Conservation (phyloP, 106 monocot species). For the Dendrobium officinale region DNA sequence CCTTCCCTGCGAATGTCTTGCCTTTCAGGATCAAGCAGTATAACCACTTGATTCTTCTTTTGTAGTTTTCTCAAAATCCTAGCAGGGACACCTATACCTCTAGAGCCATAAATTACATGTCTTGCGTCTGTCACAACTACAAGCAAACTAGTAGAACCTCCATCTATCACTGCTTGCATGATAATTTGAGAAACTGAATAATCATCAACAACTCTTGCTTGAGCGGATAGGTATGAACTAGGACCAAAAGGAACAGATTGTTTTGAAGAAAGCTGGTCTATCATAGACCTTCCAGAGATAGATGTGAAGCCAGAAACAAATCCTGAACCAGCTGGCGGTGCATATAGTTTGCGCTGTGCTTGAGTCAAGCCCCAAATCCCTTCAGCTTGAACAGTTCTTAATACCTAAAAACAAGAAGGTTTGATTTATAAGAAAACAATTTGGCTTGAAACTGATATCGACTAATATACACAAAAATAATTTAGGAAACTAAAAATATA, state of each 20-base stretch:
- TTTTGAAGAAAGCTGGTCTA: conserved; percentile 55
- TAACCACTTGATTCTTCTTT: conserved; percentile 89
- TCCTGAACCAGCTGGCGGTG: conserved; percentile 89
- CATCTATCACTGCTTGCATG: conserved; percentile 51
- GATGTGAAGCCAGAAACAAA: conserved; percentile 85
- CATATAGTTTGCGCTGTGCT: conserved; percentile 68
- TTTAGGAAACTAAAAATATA: neutral
- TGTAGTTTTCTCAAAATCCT: conserved; percentile 77
- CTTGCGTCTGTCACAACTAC: conserved; percentile 86
- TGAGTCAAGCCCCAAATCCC: conserved; percentile 77
- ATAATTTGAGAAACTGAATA: conserved; percentile 83
- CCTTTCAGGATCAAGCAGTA: conserved; percentile 91
- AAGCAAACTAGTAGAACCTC: conserved; percentile 67
- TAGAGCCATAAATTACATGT: conserved; percentile 93
- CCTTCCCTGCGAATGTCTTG: conserved; percentile 91
- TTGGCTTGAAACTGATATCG: neutral
- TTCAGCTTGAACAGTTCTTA: conserved; percentile 90
- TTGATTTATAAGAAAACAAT: neutral
- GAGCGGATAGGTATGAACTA: conserved; percentile 71
- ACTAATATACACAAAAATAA: neutral
- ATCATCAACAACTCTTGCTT: conserved; percentile 89
- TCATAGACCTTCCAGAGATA: conserved; percentile 44
- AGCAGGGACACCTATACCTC: conserved; percentile 87
- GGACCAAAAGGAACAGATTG: conserved; percentile 57
- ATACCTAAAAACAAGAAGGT: conserved; percentile 26